Conservation (phyloP, 2,329 filamentous ascomycete species). For the Cadophora luteo-olivacea region DNA sequence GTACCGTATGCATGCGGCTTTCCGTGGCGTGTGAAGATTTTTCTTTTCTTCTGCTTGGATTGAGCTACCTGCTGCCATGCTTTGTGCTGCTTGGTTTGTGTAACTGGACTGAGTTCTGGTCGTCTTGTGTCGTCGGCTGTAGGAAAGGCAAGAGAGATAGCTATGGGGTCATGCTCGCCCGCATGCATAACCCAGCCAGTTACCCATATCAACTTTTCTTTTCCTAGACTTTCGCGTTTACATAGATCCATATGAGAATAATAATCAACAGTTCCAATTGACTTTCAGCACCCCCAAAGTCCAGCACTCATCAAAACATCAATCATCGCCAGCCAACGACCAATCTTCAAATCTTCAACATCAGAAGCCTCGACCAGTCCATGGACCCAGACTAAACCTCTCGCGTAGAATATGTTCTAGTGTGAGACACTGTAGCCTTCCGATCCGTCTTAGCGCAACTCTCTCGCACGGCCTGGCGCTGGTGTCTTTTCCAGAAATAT, state of each 20-base stretch:
- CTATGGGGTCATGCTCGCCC: neutral
- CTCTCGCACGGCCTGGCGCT: neutral
- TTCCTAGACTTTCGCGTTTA: neutral
- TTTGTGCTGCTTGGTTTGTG: neutral
- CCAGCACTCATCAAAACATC: neutral
- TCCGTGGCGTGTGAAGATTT: constrained; percentile 1
- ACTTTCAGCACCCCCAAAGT: constrained; percentile 3
- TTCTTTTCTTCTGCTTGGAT: neutral
- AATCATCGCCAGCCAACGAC: neutral
- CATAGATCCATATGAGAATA: neutral
- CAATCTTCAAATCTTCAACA: neutral
- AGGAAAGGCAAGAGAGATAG: neutral
- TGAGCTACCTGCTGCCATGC: neutral
- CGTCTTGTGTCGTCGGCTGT: neutral
- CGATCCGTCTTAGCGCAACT: neutral
- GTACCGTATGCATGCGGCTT: neutral
- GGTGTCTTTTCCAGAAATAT: constrained; percentile 2
- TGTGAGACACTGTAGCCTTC: neutral
- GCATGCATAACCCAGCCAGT: neutral
- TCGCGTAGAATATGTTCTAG: neutral
- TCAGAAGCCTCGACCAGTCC: neutral
- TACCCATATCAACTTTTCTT: neutral
- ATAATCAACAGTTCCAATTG: neutral
- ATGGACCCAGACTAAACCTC: neutral
- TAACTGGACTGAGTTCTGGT: neutral